phyloP scores from a whole-genome alignment of 2,329 filamentous ascomycete genomes.

The Ophiocordyceps camponoti-leonardi region DNA sequence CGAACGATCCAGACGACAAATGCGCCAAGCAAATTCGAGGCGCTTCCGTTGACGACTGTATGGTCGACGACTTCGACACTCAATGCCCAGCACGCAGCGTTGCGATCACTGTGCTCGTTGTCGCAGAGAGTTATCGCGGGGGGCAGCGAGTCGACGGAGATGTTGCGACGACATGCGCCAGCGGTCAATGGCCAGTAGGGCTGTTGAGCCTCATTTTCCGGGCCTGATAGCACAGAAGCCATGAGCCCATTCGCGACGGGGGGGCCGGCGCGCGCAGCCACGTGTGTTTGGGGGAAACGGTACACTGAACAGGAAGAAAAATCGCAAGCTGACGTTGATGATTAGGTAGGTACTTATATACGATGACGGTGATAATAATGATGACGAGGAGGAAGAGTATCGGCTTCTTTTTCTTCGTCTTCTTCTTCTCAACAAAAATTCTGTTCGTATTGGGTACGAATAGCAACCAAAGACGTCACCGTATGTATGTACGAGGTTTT shows the following conservation, averaged over 20 bases:
- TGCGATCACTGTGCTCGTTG: constrained; percentile 34
- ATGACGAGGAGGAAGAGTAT: too few relatives aligned
- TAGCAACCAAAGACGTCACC: too few relatives aligned
- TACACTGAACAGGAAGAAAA: too few relatives aligned
- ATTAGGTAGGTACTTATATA: too few relatives aligned
- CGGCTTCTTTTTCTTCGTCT: too few relatives aligned
- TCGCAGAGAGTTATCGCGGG: constrained; percentile 42
- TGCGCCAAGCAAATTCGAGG: constrained; percentile 47
- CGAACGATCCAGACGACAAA: constrained; percentile 92
- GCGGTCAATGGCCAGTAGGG: background rate
- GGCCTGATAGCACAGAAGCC: background rate
- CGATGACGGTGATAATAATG: too few relatives aligned
- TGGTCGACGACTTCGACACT: constrained; percentile 42
- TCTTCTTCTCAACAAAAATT: too few relatives aligned
- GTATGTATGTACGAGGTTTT: too few relatives aligned
- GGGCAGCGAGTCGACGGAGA: constrained; percentile 31
- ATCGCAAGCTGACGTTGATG: too few relatives aligned
- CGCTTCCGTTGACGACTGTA: constrained; percentile 37
- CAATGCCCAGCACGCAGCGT: constrained; percentile 46
- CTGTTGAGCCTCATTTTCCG: background rate
- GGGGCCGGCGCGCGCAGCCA: background rate
- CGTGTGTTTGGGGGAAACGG: too few relatives aligned
- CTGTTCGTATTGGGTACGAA: too few relatives aligned
- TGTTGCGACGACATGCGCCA: constrained; percentile 11
- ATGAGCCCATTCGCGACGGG: background rate